These are phyloP conservation scores for Tripterygium wilfordii DNA, from an alignment of 177 flowering plant genomes.

Conservation along the genomic window DNA sequence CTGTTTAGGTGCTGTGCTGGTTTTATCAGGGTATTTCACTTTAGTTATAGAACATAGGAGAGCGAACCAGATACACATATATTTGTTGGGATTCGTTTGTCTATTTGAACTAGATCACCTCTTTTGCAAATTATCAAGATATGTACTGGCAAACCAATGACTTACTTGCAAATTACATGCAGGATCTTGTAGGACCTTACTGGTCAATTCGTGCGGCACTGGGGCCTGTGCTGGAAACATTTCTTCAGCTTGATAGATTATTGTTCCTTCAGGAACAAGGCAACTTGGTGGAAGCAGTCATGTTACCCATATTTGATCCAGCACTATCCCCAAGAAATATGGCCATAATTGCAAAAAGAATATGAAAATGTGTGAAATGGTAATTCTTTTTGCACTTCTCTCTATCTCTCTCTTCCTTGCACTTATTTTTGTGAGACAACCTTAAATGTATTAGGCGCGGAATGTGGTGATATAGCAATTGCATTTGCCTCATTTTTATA, in stretches of 20 bases:
- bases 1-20: no score
- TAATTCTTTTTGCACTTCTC: no score
- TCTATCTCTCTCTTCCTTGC: no score
- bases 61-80: no score
- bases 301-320: constrained; percentile 81
- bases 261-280: constrained; percentile 80
- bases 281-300: constrained; percentile 33
- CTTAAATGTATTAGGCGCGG: no score
- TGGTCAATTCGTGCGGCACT: constrained; percentile 85
- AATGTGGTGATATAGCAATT: no score
- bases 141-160: no score
- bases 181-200: constrained; percentile 76
- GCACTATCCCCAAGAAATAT: constrained; percentile 75
- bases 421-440: no score
- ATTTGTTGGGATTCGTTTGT: no score
- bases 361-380: constrained; percentile 1
- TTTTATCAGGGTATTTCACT: no score
- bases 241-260: constrained; percentile 76
- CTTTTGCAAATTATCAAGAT: not conserved
- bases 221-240: constrained; percentile 79
- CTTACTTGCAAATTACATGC: constrained; percentile 10
- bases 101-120: not conserved
- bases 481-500: no score
- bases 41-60: no score
- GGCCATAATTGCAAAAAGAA: constrained; percentile 69